phyloP scores from a whole-genome alignment of 106 monocot genomes.

The Agapanthus africanus region DNA sequence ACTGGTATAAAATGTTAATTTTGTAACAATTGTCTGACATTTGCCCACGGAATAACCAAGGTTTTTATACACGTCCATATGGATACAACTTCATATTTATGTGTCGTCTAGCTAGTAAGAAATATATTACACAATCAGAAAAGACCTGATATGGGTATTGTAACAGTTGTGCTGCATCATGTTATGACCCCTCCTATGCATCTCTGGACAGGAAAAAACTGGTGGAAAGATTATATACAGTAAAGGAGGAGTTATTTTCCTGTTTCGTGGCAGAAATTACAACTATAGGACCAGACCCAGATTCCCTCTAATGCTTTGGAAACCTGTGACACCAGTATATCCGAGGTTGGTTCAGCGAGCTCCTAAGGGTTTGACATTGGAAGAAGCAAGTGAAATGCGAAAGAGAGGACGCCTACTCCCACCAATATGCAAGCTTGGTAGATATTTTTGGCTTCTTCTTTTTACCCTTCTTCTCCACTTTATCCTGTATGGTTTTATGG shows the following conservation, averaged over 20 bases:
- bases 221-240: constrained; percentile 88
- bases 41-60: neutral
- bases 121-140: neutral
- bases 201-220: constrained; percentile 71
- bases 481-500: neutral
- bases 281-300: constrained; percentile 75
- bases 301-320: constrained; percentile 96
- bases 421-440: constrained; percentile 93
- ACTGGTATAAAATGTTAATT: no score
- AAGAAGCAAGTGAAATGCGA: constrained; percentile 76
- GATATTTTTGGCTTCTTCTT: neutral
- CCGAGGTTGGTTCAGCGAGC: constrained; percentile 63
- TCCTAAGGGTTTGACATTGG: constrained; percentile 81
- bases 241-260: constrained; percentile 75
- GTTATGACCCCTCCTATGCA: no score
- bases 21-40: neutral
- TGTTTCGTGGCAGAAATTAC: constrained; percentile 90
- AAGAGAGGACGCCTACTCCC: constrained; percentile 67
- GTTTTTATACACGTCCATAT: neutral
- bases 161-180: no score
- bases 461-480: neutral
- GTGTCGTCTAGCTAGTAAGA: neutral
- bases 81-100: neutral
- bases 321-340: constrained; percentile 80
- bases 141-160: no score